phyloP scores from a whole-genome alignment of 2,329 filamentous ascomycete species.

The Alternaria infectoria region DNA sequence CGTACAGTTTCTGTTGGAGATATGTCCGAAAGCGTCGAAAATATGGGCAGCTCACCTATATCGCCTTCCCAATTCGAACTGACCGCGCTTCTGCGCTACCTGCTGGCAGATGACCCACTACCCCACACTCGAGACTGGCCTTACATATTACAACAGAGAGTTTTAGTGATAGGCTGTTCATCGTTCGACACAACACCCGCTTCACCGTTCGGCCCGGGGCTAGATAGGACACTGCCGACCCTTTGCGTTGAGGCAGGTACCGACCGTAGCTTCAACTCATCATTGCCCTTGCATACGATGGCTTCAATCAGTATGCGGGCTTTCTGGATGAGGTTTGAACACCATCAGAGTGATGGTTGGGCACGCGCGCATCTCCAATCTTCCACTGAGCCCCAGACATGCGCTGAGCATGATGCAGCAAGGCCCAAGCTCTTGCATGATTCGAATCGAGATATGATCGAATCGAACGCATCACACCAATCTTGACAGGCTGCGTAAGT shows the following conservation, averaged over 20 bases:
- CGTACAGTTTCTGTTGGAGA: neutral
- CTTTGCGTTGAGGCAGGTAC: slow-evolving; percentile 4
- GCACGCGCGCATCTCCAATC: neutral
- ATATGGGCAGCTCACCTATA: neutral
- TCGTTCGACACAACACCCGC: neutral
- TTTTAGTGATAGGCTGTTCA: neutral
- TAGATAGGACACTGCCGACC: neutral
- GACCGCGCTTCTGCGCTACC: slow-evolving; percentile 2
- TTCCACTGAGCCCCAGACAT: neutral
- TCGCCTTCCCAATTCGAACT: neutral
- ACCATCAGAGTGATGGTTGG: neutral
- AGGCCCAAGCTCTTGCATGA: neutral
- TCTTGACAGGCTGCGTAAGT: neutral
- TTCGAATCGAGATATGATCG: neutral
- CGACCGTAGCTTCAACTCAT: neutral
- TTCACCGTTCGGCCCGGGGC: neutral
- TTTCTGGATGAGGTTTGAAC: neutral
- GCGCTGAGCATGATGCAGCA: neutral
- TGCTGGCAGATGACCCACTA: neutral
- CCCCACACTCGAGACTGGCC: neutral
- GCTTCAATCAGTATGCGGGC: neutral
- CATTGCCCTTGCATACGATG: neutral
- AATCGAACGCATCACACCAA: neutral
- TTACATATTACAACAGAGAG: neutral
- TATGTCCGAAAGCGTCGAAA: neutral